These are phyloP conservation scores for Cercospora brassicicola DNA, from an alignment of 2,329 filamentous ascomycete species.

Conservation along the genomic window DNA sequence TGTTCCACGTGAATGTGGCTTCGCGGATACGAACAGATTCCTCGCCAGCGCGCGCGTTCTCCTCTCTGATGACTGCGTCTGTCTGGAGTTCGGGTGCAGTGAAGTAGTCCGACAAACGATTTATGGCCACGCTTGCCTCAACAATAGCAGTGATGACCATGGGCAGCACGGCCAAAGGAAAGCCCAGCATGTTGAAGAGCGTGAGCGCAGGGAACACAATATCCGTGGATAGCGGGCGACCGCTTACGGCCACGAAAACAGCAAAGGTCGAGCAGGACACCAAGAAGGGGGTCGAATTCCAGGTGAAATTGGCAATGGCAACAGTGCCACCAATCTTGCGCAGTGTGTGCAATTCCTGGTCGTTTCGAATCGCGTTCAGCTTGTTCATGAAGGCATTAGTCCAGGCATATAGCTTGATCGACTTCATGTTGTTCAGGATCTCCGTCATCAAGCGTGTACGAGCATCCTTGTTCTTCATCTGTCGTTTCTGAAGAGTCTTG, in stretches of 20 bases:
- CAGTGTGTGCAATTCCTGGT: conserved; percentile 90
- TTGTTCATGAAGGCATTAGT: conserved; percentile 96
- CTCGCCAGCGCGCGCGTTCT: conserved; percentile 73
- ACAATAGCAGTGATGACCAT: conserved; percentile 98
- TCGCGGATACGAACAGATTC: conserved; percentile 81
- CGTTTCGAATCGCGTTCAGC: conserved; percentile 92
- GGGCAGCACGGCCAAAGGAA: conserved; percentile 87
- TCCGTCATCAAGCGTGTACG: conserved; percentile 92
- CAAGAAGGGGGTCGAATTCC: conserved; percentile 95
- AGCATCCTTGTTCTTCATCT: conserved; percentile 99
- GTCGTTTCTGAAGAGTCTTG: conserved; percentile 89
- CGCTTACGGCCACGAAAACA: conserved; percentile 83
- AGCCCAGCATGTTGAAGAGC: conserved; percentile 93
- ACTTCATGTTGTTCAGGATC: conserved; percentile 99
- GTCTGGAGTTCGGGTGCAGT: conserved; percentile 84
- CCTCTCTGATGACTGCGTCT: conserved; percentile 72
- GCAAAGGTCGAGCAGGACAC: conserved; percentile 96
- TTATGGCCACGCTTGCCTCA: conserved; percentile 89
- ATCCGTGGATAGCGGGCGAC: conserved; percentile 81
- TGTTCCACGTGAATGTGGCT: conserved; percentile 93
- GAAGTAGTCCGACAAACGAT: conserved; percentile 80
- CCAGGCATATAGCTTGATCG: conserved; percentile 97
- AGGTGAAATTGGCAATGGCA: conserved; percentile 94
- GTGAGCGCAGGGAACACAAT: conserved; percentile 93
- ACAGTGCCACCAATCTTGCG: conserved; percentile 94